Evolutionary conservation across 164 flowering plant genomes (phyloP).

Genomic region (Liriodendron chinense): DNA sequence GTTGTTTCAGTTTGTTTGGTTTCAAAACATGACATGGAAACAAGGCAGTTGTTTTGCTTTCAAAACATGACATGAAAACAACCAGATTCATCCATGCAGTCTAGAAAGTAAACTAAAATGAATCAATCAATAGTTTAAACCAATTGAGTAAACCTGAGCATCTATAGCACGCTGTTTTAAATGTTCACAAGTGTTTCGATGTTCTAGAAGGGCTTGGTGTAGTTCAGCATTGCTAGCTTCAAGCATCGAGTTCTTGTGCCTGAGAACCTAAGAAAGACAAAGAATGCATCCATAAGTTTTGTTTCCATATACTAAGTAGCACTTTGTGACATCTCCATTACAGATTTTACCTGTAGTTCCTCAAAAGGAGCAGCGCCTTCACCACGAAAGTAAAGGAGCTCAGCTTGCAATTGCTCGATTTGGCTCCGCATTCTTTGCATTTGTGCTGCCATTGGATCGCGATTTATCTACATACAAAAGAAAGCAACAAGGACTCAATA

Average conservation of each 20-base stretch:
- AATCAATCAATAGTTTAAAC: background rate
- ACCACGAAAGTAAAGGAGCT: slow-evolving; percentile 69
- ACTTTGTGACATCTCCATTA: background rate
- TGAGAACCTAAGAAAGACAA: slow-evolving; percentile 52
- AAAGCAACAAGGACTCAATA: background rate
- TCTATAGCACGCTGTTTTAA: slow-evolving; percentile 69
- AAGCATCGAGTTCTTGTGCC: slow-evolving; percentile 70
- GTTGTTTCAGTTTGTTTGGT: background rate
- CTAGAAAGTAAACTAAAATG: too few relatives aligned
- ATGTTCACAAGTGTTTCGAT: slow-evolving; percentile 50
- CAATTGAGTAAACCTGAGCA: slow-evolving; percentile 63
- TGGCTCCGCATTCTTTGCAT: slow-evolving; percentile 84
- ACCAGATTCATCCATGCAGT: background rate
- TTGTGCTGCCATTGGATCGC: slow-evolving; percentile 85
- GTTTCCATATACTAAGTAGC: background rate
- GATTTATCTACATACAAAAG: slow-evolving; percentile 61
- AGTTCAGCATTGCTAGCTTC: slow-evolving; percentile 85
- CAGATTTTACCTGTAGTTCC: slow-evolving; percentile 70
- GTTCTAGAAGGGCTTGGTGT: slow-evolving; percentile 63
- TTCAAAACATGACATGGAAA: background rate
- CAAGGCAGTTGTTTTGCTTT: background rate
- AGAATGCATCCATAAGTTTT: background rate
- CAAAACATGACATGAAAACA: background rate
- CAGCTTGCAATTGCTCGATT: slow-evolving; percentile 89
- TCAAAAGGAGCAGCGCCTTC: slow-evolving; percentile 73